Conservation (phyloP, 352 stramenopile species). For the Stephanocyclus meneghinianus region DNA sequence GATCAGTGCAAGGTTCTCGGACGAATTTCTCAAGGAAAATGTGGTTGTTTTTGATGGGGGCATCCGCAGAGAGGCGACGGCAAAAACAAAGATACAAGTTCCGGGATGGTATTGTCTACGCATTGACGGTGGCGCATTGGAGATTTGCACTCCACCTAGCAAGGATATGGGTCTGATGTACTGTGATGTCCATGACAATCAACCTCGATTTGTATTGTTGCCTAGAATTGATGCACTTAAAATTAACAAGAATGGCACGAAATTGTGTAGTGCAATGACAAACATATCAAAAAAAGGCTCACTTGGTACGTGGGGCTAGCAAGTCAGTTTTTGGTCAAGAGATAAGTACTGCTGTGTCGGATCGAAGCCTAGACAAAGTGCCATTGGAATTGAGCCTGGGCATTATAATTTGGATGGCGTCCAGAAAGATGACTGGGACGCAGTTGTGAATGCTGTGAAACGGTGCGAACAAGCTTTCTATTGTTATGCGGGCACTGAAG, state of each 20-base stretch:
- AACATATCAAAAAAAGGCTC: neutral
- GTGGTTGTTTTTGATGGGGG: neutral
- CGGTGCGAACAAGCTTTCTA: constrained; percentile 4
- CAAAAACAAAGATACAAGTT: neutral
- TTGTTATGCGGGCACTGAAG: neutral
- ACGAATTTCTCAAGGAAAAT: no score
- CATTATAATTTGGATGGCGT: constrained; percentile 7
- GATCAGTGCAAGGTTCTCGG: no score
- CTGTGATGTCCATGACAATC: constrained; percentile 1
- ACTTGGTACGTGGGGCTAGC: constrained; percentile 4
- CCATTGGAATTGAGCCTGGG: neutral
- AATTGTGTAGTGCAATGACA: neutral
- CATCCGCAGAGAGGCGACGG: neutral
- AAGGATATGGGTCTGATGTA: neutral
- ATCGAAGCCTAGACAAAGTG: neutral
- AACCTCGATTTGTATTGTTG: constrained; percentile 11
- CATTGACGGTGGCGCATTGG: constrained; percentile 5
- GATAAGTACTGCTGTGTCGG: constrained; percentile 5
- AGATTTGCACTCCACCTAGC: neutral
- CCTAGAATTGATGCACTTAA: constrained; percentile 6
- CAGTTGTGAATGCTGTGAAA: constrained; percentile 9
- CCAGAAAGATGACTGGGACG: neutral
- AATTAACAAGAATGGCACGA: constrained; percentile 7
- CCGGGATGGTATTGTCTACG: neutral
- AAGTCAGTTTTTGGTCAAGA: constrained; percentile 4